Evolutionary conservation across 2,329 filamentous ascomycete genomes (phyloP).

Genomic region (Penicillium thymicola): DNA sequence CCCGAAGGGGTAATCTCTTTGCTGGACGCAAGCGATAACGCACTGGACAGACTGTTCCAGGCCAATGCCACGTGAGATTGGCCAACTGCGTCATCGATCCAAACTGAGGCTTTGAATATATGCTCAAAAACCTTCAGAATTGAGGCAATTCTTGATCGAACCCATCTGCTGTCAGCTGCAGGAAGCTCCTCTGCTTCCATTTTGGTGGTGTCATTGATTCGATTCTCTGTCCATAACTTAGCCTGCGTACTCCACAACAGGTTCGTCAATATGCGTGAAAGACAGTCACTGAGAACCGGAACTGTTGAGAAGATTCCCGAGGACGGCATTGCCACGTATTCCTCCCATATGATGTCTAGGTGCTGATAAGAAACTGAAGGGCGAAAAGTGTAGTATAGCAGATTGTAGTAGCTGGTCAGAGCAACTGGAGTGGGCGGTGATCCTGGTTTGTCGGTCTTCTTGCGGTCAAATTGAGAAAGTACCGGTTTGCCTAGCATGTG

Average conservation of each 20-base stretch:
- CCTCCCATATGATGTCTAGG: constrained; percentile 74
- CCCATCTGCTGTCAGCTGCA: constrained; percentile 79
- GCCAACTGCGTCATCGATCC: constrained; percentile 44
- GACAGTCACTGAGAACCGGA: constrained; percentile 55
- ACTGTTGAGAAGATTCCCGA: constrained; percentile 51
- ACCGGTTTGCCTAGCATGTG: constrained; percentile 68
- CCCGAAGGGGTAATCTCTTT: constrained; percentile 88
- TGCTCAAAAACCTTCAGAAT: constrained; percentile 63
- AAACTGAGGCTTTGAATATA: constrained; percentile 51
- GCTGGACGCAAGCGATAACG: constrained; percentile 59
- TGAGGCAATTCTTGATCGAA: constrained; percentile 65
- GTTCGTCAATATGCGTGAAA: constrained; percentile 68
- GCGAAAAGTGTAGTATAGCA: constrained; percentile 79
- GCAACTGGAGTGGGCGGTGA: constrained; percentile 54
- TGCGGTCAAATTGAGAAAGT: constrained; percentile 64
- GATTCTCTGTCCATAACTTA: constrained; percentile 71
- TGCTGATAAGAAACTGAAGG: constrained; percentile 65
- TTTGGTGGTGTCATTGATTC: constrained; percentile 60
- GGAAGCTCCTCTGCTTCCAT: constrained; percentile 73
- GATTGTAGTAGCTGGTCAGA: constrained; percentile 71
- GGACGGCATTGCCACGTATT: constrained; percentile 65
- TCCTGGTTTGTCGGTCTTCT: constrained; percentile 50
- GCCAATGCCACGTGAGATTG: constrained; percentile 54
- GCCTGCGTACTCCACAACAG: constrained; percentile 54
- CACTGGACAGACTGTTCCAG: constrained; percentile 58